Percentiles rank a stretch among this genome's conserved stretches.
Evolutionary conservation across 768 basidiomycete species (phyloP).

Genomic region (Asterophora lycoperdoides): DNA sequence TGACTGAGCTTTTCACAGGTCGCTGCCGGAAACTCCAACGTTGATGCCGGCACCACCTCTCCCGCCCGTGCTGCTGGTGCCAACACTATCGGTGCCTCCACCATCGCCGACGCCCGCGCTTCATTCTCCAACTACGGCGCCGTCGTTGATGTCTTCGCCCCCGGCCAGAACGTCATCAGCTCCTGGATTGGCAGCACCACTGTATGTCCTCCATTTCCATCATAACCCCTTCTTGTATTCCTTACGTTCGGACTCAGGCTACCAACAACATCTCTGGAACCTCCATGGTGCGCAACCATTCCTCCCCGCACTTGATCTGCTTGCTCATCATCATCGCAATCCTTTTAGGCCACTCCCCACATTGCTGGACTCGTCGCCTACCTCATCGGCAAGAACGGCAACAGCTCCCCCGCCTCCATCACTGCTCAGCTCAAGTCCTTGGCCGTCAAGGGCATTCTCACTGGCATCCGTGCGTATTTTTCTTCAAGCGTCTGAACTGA

Average conservation of each 20-base stretch:
- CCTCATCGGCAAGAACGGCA: background rate
- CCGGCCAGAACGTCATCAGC: constrained; percentile 25
- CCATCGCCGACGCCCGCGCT: constrained; percentile 24
- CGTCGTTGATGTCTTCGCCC: constrained; percentile 31
- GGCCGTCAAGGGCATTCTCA: constrained; percentile 25
- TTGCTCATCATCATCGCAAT: background rate
- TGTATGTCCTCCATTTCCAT: background rate
- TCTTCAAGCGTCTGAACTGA: no score
- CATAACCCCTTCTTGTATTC: background rate
- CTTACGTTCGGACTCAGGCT: background rate
- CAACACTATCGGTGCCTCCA: constrained; percentile 9
- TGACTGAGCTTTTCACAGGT: background rate
- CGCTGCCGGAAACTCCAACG: constrained; percentile 4
- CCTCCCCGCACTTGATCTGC: no score
- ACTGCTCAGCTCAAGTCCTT: constrained; percentile 22
- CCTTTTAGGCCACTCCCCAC: background rate
- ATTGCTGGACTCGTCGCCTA: background rate
- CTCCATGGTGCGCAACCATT: constrained; percentile 9
- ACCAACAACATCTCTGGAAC: constrained; percentile 8
- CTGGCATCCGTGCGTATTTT: constrained; percentile 26
- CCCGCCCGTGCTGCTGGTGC: constrained; percentile 2
- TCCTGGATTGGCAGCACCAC: constrained; percentile 19
- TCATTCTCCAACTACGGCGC: constrained; percentile 33
- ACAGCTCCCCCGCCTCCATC: constrained; percentile 26
- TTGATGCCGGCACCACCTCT: background rate